phyloP scores from a whole-genome alignment of 2,329 filamentous ascomycete genomes.

The Biscogniauxia mediterranea region DNA sequence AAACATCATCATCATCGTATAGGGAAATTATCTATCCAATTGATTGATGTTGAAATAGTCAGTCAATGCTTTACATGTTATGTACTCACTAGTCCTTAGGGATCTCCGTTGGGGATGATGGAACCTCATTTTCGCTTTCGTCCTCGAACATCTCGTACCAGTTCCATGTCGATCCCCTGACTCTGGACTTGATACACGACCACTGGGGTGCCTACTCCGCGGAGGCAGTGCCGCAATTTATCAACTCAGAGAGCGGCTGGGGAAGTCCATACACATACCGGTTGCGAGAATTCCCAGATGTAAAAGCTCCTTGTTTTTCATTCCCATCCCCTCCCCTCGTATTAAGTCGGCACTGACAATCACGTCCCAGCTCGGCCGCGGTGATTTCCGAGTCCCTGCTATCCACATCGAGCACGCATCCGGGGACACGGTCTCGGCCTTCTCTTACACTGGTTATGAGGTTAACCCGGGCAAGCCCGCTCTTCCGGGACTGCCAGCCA shows the following conservation, averaged over 20 bases:
- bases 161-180: conserved; percentile 58
- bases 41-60: no score
- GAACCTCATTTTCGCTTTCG: conserved; percentile 26
- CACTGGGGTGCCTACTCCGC: conserved; percentile 59
- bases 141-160: conserved; percentile 52
- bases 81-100: conserved; percentile 19
- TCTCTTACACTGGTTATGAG: conserved; percentile 58
- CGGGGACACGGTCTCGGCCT: conserved; percentile 57
- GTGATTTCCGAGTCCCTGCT: conserved; percentile 61
- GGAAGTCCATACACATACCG: conserved; percentile 47
- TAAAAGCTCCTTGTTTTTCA: conserved; percentile 25
- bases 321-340: background rate
- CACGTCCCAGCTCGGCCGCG: conserved; percentile 43
- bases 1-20: background rate
- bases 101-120: conserved; percentile 27
- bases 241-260: conserved; percentile 54
- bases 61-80: background rate
- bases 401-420: conserved; percentile 58
- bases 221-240: conserved; percentile 48
- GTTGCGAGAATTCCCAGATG: conserved; percentile 62
- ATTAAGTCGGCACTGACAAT: background rate
- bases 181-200: conserved; percentile 57
- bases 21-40: background rate
- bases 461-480: conserved; percentile 54
- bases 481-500: conserved; percentile 56